Base-by-base conservation (phyloP, 345 rosid species). In the Boechera retrofracta region DNA sequence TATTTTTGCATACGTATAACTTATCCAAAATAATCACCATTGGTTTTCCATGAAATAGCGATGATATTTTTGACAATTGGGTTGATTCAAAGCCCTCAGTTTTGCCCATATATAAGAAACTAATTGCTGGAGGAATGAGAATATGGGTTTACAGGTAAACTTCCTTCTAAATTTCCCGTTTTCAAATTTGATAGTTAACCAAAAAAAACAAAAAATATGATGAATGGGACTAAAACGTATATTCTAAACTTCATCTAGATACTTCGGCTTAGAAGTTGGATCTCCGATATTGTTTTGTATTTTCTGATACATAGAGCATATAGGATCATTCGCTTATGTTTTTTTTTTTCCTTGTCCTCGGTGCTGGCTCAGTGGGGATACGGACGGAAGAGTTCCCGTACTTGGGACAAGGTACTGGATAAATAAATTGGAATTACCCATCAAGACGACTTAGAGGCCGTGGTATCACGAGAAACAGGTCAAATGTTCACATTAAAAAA, bases 301-400 rank as follows among this genome's bases (percentile, higher is more conserved):
- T 18, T 31, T 70, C 12, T 45, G 2, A n/a, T 29, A 29, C 1
- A 33, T 33, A 35, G 1, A 26, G 28, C n/a, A 57, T 44, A 44
- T 70, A 72, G 3, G 8, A 36, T 35, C 52, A 72, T 53, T 73
- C 44, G 42, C 55, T 54, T 33, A 47, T 12, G 97, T 8, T 38
- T 35, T 35, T 35, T 16, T 15, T 15, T 47, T 44, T 67, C 75
- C 13, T 71, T 0, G 0, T 16, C 44, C 15, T 26, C 16, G 16
- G 42, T 38, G 59, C 36, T 78, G 58, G 54, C 8, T 48, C 83
- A 93, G 98, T 39, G 98, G 98, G 61, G 98, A 94, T 72, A 91
- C 97, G 5, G 98, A 94, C 73, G 98, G 97, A 65, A 86, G 98
- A 85, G 97, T 94, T 69, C 90, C 97, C 15, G 92, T 89, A 18